Conservation (phyloP, 1,139 yeast species). For the Yamadazyma atmosphaerica region DNA sequence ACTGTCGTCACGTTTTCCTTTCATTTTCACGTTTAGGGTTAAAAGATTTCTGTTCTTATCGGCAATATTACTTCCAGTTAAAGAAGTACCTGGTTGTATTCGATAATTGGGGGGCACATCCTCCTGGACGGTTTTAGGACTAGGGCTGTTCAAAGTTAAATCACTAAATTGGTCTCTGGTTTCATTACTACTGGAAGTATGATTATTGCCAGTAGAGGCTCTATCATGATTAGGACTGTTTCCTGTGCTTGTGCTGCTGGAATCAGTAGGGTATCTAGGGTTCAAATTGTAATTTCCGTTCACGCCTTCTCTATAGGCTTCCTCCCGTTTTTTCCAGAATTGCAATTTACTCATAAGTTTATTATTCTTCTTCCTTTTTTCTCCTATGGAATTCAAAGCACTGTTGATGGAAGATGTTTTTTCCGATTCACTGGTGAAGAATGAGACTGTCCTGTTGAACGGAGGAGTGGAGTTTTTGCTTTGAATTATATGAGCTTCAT, state of each 20-base stretch:
- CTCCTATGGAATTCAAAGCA: conserved; percentile 12
- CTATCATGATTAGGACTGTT: conserved; percentile 2
- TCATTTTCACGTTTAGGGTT: too few species aligned
- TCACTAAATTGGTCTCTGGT: conserved; percentile 15
- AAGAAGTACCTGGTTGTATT: too few species aligned
- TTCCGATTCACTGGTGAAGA: conserved; percentile 29
- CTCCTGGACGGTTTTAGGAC: conserved; percentile 17
- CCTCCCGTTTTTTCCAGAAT: conserved; percentile 39
- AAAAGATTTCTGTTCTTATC: too few species aligned
- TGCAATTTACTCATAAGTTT: conserved; percentile 37
- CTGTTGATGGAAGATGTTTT: conserved; percentile 18
- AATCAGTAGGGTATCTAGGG: neutral
- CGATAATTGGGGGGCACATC: too few species aligned
- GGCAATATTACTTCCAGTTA: too few species aligned
- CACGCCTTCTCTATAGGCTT: conserved; percentile 4
- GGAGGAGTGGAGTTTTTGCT: conserved; percentile 17
- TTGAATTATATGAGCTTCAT: conserved; percentile 5
- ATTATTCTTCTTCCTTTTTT: conserved; percentile 21
- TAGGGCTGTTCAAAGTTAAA: conserved; percentile 16
- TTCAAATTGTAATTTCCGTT: neutral
- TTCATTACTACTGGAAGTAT: neutral
- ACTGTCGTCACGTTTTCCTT: neutral
- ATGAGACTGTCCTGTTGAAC: conserved; percentile 33
- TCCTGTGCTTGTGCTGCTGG: neutral
- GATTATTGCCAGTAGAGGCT: neutral